Conservation (phyloP, 352 stramenopile genomes). For the Phytophthora lateralis region DNA sequence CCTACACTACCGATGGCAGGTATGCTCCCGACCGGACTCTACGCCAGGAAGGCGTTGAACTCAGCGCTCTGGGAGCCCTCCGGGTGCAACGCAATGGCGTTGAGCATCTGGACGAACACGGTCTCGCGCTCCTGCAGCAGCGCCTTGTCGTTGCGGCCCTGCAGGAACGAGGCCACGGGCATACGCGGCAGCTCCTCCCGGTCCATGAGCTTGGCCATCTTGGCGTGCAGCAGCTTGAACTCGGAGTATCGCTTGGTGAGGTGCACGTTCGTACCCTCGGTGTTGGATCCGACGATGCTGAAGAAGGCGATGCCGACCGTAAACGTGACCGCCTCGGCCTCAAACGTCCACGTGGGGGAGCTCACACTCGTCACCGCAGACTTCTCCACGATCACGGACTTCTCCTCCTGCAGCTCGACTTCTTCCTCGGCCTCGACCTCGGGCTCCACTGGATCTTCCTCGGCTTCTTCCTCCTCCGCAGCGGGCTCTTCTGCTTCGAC, state of each 20-base stretch:
- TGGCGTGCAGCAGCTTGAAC: constrained; percentile 68
- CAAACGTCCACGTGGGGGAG: constrained; percentile 33
- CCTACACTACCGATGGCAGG: constrained; percentile 26
- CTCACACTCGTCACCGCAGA: constrained; percentile 13
- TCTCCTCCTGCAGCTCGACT: constrained; percentile 12
- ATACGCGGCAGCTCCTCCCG: constrained; percentile 58
- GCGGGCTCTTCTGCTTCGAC: constrained; percentile 17
- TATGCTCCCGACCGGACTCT: constrained; percentile 19
- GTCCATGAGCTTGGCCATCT: constrained; percentile 63
- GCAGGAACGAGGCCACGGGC: constrained; percentile 53
- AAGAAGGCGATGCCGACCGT: constrained; percentile 50
- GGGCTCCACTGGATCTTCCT: background rate
- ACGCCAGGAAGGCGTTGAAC: constrained; percentile 58
- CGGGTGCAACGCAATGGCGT: constrained; percentile 61
- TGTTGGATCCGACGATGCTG: constrained; percentile 48
- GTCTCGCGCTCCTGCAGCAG: constrained; percentile 60
- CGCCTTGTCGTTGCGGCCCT: constrained; percentile 54
- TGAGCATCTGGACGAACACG: constrained; percentile 70
- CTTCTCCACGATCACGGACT: constrained; percentile 16
- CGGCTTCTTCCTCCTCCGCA: constrained; percentile 18
- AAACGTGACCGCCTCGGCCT: constrained; percentile 48
- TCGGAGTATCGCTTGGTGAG: constrained; percentile 79
- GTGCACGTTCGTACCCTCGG: constrained; percentile 41
- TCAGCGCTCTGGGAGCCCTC: constrained; percentile 43
- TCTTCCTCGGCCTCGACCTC: constrained; percentile 23